These are phyloP conservation scores for Craspedostauros australis DNA, from an alignment of 108 stramenopile species.

Conservation along the genomic window DNA sequence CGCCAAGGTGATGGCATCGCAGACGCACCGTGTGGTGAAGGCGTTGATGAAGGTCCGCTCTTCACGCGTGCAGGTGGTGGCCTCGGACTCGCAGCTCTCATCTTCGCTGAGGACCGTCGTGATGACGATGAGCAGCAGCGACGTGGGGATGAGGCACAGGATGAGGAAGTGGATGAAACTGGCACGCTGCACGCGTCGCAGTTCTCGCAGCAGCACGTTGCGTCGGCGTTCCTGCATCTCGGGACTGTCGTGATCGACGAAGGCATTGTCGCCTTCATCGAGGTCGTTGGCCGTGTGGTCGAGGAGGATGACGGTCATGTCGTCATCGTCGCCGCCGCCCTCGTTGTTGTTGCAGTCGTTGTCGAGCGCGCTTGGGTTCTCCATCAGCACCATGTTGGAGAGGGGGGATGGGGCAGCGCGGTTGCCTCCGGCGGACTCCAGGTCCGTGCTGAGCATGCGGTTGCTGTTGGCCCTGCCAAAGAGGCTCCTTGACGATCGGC, in stretches of 20 bases:
- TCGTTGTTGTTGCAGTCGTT: too few species aligned
- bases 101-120: constrained; percentile 64
- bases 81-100: constrained; percentile 41
- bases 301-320: constrained; percentile 36
- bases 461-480: too few species aligned
- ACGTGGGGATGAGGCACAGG: constrained; percentile 73
- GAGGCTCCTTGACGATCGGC: too few species aligned
- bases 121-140: constrained; percentile 67
- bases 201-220: constrained; percentile 43
- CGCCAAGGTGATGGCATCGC: constrained; percentile 61
- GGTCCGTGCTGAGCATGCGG: too few species aligned
- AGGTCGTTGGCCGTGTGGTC: constrained; percentile 17
- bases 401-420: too few species aligned
- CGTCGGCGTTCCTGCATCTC: constrained; percentile 46
- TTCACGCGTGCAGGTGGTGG: constrained; percentile 55
- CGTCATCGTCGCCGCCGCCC: constrained; percentile 32
- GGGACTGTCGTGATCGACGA: constrained; percentile 38
- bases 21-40: constrained; percentile 81
- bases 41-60: constrained; percentile 76
- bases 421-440: too few species aligned
- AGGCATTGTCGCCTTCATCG: constrained; percentile 8
- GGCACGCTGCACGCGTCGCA: constrained; percentile 70
- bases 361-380: too few species aligned
- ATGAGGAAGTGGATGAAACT: constrained; percentile 74
- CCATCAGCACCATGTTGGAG: too few species aligned